phyloP scores from a whole-genome alignment of 805 yeast species.

The Nakazawaea sp. region DNA sequence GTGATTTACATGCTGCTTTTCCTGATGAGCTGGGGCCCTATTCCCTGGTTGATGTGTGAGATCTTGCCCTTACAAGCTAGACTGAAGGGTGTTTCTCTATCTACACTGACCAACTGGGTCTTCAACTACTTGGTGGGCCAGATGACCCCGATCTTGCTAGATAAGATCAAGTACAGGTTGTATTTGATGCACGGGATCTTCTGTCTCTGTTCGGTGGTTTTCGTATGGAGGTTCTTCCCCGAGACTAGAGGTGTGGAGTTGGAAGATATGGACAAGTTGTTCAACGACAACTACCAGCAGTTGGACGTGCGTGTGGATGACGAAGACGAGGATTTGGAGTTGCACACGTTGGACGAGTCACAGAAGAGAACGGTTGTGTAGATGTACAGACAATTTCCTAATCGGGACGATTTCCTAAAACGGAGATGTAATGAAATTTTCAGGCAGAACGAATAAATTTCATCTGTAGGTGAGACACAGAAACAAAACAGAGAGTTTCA shows the following conservation, averaged over 20 bases:
- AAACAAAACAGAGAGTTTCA: no score
- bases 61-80: slow-evolving; percentile 79
- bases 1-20: slow-evolving; percentile 76
- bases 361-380: background rate
- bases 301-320: slow-evolving; percentile 1
- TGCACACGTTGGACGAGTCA: background rate
- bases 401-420: background rate
- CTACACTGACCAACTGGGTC: slow-evolving; percentile 91
- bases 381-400: slow-evolving; percentile 1
- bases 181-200: slow-evolving; percentile 77
- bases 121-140: slow-evolving; percentile 91
- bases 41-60: slow-evolving; percentile 87
- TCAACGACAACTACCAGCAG: slow-evolving; percentile 25
- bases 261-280: slow-evolving; percentile 51
- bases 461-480: no score
- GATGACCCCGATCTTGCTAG: slow-evolving; percentile 82
- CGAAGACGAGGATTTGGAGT: slow-evolving; percentile 4
- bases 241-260: slow-evolving; percentile 47
- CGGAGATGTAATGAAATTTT: background rate
- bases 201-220: slow-evolving; percentile 38
- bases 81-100: slow-evolving; percentile 83
- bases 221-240: slow-evolving; percentile 42
- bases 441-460: no score
- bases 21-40: slow-evolving; percentile 92
- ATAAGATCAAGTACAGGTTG: slow-evolving; percentile 67